Percentiles rank a stretch among this genome's conserved stretches.
phyloP scores from a whole-genome alignment of 164 flowering plant species.

The Dillenia turbinata region DNA sequence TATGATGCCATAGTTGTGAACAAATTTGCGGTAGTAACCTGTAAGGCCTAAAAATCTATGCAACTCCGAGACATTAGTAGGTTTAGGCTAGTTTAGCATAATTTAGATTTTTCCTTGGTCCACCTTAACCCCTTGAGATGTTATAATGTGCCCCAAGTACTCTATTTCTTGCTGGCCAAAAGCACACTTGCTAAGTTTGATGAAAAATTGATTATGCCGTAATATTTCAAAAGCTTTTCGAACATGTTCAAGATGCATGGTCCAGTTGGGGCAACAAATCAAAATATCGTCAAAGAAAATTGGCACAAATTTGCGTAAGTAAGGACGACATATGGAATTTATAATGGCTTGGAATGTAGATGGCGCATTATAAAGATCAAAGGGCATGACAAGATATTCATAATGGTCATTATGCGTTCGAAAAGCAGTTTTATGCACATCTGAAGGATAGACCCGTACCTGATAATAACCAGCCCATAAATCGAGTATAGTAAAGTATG shows the following conservation, averaged over 20 bases:
- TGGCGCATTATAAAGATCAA: neutral
- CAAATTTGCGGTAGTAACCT: no score
- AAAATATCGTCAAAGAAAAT: no score
- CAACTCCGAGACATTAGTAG: no score
- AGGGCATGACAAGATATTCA: neutral
- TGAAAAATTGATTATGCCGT: neutral
- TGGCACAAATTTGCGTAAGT: neutral
- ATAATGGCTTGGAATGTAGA: neutral
- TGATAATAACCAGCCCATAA: neutral
- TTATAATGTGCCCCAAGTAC: no score
- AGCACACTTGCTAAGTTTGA: neutral
- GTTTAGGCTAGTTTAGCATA: no score
- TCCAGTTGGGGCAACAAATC: neutral
- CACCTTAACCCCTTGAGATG: no score
- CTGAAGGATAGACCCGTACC: neutral
- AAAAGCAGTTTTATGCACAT: constrained; percentile 2
- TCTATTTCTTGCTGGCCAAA: neutral
- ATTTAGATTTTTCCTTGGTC: no score
- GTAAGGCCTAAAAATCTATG: no score
- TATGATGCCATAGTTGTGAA: no score
- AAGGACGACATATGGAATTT: constrained; percentile 1
- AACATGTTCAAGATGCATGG: neutral
- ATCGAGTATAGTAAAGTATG: neutral
- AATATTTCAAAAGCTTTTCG: neutral
- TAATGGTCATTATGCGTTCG: neutral